Conservation (phyloP, 495 filamentous ascomycete genomes). For the Platismatia glauca region DNA sequence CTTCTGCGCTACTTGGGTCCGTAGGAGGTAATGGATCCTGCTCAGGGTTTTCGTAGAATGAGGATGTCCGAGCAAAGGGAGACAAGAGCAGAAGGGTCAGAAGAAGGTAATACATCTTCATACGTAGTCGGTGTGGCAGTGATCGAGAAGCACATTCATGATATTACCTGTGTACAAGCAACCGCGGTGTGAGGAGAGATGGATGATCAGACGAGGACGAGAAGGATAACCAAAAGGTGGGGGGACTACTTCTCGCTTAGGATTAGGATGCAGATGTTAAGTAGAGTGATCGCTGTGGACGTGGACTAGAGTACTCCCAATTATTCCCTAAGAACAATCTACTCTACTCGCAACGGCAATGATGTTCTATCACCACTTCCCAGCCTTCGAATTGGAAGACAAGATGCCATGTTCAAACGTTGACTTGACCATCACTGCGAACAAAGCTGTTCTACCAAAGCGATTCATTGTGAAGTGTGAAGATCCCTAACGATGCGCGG, state of each 20-base stretch:
- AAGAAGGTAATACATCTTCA: slow-evolving; percentile 3
- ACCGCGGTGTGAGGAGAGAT: background rate
- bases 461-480: too few species aligned
- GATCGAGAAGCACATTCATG: background rate
- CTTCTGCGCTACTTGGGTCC: slow-evolving; percentile 28
- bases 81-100: background rate
- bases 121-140: background rate
- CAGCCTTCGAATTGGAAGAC: too few species aligned
- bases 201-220: background rate
- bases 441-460: too few species aligned
- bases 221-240: background rate
- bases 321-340: background rate
- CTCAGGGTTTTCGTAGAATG: slow-evolving; percentile 25
- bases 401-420: too few species aligned
- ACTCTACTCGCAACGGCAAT: too few species aligned
- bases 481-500: too few species aligned
- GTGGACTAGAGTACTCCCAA: background rate
- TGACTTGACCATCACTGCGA: too few species aligned
- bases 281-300: too few species aligned
- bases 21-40: slow-evolving; percentile 21
- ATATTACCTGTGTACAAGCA: background rate
- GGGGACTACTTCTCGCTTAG: too few species aligned
- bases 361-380: too few species aligned
- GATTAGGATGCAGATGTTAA: too few species aligned
- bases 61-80: slow-evolving; percentile 1